These are phyloP conservation scores for Colletotrichum sp. DNA, from an alignment of 2,329 filamentous ascomycete species.

Conservation along the genomic window DNA sequence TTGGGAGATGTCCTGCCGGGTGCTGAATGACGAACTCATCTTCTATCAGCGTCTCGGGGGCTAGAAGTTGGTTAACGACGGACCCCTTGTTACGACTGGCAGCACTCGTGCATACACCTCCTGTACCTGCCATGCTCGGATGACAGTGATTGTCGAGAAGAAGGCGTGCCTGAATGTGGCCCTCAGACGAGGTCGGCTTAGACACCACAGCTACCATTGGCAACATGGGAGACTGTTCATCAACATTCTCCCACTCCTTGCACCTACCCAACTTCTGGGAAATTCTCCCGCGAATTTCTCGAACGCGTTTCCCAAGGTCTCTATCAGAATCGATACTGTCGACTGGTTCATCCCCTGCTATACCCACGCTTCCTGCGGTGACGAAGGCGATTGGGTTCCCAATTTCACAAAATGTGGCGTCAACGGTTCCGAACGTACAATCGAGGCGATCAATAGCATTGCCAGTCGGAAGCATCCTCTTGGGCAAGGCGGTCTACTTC, in stretches of 20 bases:
- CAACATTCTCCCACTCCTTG: neutral
- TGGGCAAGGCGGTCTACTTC: neutral
- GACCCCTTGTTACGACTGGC: neutral
- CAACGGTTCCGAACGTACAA: neutral
- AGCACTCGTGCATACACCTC: neutral
- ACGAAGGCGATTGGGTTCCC: neutral
- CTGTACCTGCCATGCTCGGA: neutral
- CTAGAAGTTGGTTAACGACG: neutral
- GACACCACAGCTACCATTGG: neutral
- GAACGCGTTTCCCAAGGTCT: neutral
- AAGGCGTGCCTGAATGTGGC: neutral
- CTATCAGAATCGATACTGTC: neutral
- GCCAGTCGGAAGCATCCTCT: neutral
- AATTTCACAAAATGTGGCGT: neutral
- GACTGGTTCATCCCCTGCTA: neutral
- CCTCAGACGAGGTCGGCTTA: neutral
- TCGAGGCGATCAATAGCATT: neutral
- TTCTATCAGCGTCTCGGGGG: neutral
- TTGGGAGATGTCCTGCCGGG: neutral
- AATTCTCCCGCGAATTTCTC: neutral
- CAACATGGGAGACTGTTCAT: neutral
- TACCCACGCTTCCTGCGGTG: neutral
- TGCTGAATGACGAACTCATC: neutral
- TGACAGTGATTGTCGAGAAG: neutral
- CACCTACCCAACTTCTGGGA: neutral